Evolutionary conservation across 768 basidiomycete genomes (phyloP).

Genomic region (Rhizopogon vinicolor): DNA sequence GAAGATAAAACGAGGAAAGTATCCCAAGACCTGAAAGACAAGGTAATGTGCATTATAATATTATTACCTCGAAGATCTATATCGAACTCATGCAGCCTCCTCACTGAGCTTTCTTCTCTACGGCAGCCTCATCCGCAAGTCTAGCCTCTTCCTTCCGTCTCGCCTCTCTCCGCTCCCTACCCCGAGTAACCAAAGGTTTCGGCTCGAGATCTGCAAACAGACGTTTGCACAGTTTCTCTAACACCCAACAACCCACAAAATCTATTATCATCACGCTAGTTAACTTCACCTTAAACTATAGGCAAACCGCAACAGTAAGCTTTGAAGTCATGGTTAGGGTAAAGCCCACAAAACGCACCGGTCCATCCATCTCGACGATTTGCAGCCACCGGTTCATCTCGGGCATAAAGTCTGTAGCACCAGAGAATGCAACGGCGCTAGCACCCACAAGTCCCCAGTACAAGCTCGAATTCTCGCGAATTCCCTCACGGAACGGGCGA

Average conservation of each 20-base stretch:
- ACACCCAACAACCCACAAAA: slow-evolving; percentile 81
- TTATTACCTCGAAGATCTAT: background rate
- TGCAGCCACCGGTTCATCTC: slow-evolving; percentile 97
- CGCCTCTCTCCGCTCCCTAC: slow-evolving; percentile 73
- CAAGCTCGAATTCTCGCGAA: slow-evolving; percentile 91
- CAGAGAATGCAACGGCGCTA: slow-evolving; percentile 85
- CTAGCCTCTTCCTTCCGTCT: slow-evolving; percentile 42
- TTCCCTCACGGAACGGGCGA: slow-evolving; percentile 96
- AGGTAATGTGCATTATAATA: background rate
- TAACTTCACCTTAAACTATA: slow-evolving; percentile 78
- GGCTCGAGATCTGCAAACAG: slow-evolving; percentile 89
- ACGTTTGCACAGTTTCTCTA: slow-evolving; percentile 79
- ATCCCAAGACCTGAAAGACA: too few relatives aligned
- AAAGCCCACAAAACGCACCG: slow-evolving; percentile 45
- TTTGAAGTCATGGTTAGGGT: background rate
- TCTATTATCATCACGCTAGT: slow-evolving; percentile 83
- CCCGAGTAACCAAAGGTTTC: slow-evolving; percentile 77
- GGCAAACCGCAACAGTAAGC: background rate
- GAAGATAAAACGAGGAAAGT: too few relatives aligned
- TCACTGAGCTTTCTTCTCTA: slow-evolving; percentile 35
- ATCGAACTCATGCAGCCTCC: background rate
- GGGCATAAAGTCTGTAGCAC: slow-evolving; percentile 91
- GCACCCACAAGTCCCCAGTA: slow-evolving; percentile 92
- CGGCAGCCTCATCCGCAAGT: slow-evolving; percentile 12
- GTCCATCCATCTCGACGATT: slow-evolving; percentile 81